Evolutionary conservation across 2,329 filamentous ascomycete genomes (phyloP).

Genomic region (Aspergillus versicolor): DNA sequence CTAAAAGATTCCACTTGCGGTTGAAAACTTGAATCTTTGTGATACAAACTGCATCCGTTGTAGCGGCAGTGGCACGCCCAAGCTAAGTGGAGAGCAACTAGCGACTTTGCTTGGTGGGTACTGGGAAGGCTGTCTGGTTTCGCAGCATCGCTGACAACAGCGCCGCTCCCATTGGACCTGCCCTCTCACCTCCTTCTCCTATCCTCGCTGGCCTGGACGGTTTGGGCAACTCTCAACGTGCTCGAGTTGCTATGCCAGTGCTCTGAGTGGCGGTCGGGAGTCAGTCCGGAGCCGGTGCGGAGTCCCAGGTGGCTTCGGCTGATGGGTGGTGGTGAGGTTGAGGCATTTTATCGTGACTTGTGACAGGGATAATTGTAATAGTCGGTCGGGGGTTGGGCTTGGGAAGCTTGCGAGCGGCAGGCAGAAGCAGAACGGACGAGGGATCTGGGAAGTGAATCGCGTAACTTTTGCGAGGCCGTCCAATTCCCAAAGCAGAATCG

Average conservation of each 20-base stretch:
- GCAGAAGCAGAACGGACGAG: background rate
- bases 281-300: too few species aligned
- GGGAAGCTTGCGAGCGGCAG: background rate
- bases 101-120: too few species aligned
- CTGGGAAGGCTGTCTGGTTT: background rate
- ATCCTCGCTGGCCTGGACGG: background rate
- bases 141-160: constrained; percentile 1
- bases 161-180: background rate
- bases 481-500: background rate
- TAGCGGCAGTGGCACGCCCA: background rate
- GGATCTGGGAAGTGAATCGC: background rate
- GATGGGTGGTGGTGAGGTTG: background rate
- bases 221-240: constrained; percentile 9
- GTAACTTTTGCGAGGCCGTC: background rate
- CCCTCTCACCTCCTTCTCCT: too few species aligned
- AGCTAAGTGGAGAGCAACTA: too few species aligned
- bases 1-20: background rate
- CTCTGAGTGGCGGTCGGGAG: background rate
- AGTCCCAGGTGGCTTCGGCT: background rate
- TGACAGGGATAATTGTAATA: background rate
- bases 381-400: background rate
- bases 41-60: background rate
- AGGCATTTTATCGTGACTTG: background rate
- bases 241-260: background rate
- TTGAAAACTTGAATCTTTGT: background rate